phyloP scores from a whole-genome alignment of 2,329 filamentous ascomycete genomes.

The Penicillium expansum region DNA sequence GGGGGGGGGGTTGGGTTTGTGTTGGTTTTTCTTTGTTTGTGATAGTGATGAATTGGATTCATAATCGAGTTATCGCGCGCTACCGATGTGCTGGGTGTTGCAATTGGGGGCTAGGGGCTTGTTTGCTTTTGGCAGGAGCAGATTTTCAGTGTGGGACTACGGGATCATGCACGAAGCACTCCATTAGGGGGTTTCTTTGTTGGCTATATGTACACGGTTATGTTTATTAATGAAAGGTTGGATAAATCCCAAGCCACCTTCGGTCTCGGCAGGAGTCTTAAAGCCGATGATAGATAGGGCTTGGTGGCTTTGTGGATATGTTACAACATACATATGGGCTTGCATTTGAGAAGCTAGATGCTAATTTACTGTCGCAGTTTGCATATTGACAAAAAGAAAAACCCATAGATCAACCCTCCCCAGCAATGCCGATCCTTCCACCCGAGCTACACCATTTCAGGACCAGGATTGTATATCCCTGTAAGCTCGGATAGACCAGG shows the following conservation, averaged over 20 bases:
- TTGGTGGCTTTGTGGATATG: neutral
- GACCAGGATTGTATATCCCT: neutral
- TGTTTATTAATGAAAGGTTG: neutral
- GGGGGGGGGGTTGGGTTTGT: neutral
- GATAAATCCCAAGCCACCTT: neutral
- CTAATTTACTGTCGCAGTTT: neutral
- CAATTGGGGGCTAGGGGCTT: neutral
- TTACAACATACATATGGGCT: neutral
- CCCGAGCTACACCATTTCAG: neutral
- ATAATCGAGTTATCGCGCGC: neutral
- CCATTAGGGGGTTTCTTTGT: neutral
- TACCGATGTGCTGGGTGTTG: neutral
- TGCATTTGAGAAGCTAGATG: neutral
- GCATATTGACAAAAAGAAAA: slow-evolving; percentile 3
- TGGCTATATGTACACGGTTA: neutral
- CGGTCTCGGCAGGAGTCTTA: neutral
- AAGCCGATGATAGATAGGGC: neutral
- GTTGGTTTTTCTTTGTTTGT: neutral
- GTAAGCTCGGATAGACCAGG: neutral
- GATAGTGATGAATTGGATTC: neutral
- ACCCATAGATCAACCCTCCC: neutral
- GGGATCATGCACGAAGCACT: neutral
- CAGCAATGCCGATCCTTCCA: neutral
- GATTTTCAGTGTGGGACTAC: neutral
- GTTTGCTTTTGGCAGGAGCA: neutral